These are phyloP conservation scores for Mycothermus thermophilus DNA, from an alignment of 495 filamentous ascomycete genomes.

Conservation along the genomic window DNA sequence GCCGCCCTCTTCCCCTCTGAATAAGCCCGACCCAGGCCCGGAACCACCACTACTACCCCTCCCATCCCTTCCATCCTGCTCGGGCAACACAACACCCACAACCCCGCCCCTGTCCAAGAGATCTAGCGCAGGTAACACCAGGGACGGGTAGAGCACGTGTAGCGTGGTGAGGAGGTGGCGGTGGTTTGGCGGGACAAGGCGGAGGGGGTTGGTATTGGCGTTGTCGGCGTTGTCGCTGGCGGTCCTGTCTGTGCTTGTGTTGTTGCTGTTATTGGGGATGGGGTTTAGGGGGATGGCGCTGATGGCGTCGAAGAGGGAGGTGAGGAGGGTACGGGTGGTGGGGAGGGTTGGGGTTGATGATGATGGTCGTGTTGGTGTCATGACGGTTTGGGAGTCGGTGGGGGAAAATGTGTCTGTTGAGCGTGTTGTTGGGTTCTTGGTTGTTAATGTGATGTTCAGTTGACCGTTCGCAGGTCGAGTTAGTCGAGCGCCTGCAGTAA, in stretches of 20 bases:
- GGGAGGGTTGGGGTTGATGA: slow-evolving; percentile 13
- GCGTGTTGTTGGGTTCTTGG: too few species aligned
- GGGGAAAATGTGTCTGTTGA: neutral
- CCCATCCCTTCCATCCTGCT: neutral
- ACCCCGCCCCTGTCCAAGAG: slow-evolving; percentile 64
- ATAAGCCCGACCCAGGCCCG: too few species aligned
- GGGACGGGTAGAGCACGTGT: slow-evolving; percentile 47
- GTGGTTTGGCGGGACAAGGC: slow-evolving; percentile 21
- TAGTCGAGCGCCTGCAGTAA: too few species aligned
- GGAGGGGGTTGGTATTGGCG: slow-evolving; percentile 24
- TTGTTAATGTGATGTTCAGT: too few species aligned
- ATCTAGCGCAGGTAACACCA: slow-evolving; percentile 63
- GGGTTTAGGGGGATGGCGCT: slow-evolving; percentile 20
- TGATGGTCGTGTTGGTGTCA: slow-evolving; percentile 3
- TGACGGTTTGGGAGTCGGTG: neutral
- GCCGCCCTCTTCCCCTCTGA: too few species aligned
- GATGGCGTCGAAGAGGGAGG: slow-evolving; percentile 31
- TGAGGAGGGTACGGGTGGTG: slow-evolving; percentile 28
- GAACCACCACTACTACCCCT: neutral
- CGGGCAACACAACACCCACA: slow-evolving; percentile 18
- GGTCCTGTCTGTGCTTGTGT: neutral
- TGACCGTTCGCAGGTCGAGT: too few species aligned
- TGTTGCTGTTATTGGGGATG: neutral
- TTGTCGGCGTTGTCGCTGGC: neutral
- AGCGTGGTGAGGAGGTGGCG: slow-evolving; percentile 42